Conservation (phyloP, 495 filamentous ascomycete genomes). For the Hapsidospora chrysogenum region DNA sequence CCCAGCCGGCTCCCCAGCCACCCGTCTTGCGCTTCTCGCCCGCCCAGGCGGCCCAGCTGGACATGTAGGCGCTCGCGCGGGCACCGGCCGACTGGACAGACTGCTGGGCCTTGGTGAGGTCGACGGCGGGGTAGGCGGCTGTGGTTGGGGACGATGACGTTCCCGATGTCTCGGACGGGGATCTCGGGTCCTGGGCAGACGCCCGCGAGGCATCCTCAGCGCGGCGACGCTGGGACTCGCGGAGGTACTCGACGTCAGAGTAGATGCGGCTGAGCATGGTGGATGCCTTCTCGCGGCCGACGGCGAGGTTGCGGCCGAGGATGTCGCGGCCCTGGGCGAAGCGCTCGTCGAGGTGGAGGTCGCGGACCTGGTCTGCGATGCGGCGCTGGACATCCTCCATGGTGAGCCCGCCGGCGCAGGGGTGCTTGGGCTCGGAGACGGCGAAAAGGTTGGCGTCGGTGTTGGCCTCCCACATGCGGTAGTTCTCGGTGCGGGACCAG, state of each 20-base stretch:
- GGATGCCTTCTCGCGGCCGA: slow-evolving; percentile 69
- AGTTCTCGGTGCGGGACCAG: slow-evolving; percentile 81
- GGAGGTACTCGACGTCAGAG: slow-evolving; percentile 71
- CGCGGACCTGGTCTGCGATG: slow-evolving; percentile 72
- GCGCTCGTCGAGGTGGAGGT: slow-evolving; percentile 75
- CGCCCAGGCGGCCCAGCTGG: slow-evolving; percentile 91
- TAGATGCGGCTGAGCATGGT: slow-evolving; percentile 74
- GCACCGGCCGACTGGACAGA: slow-evolving; percentile 48
- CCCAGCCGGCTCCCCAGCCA: slow-evolving; percentile 32
- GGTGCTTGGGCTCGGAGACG: slow-evolving; percentile 82
- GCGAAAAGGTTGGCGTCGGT: slow-evolving; percentile 83
- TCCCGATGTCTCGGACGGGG: too few relatives aligned
- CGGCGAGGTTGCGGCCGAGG: slow-evolving; percentile 62
- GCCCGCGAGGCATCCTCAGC: slow-evolving; percentile 34
- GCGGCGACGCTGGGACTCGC: slow-evolving; percentile 62
- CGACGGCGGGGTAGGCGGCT: slow-evolving; percentile 22
- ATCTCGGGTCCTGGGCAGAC: slow-evolving; percentile 21
- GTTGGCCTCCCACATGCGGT: slow-evolving; percentile 55
- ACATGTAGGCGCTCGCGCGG: slow-evolving; percentile 75
- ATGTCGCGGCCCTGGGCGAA: slow-evolving; percentile 63
- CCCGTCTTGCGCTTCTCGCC: slow-evolving; percentile 63
- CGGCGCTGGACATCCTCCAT: slow-evolving; percentile 91
- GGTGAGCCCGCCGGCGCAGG: slow-evolving; percentile 82
- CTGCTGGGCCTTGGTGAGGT: slow-evolving; percentile 50
- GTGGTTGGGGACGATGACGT: too few relatives aligned